These are phyloP conservation scores for Passiflora organensis DNA, from an alignment of 345 rosid genomes.

Conservation along the genomic window DNA sequence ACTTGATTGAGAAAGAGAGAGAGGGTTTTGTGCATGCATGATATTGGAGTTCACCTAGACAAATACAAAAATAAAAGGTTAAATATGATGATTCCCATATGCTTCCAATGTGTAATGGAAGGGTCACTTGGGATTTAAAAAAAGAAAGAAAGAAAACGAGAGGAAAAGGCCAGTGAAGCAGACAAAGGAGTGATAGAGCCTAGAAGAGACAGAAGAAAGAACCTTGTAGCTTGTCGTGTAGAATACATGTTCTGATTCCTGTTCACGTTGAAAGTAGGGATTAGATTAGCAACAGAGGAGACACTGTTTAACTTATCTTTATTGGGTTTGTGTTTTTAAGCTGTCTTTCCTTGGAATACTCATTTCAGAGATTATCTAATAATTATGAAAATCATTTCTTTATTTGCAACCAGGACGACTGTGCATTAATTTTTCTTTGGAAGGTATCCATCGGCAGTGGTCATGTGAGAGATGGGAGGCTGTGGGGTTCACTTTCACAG, in stretches of 20 bases:
- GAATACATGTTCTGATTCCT: constrained; percentile 35
- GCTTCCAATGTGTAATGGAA: neutral
- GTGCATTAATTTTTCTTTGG: neutral
- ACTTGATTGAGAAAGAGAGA: neutral
- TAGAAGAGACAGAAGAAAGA: constrained; percentile 50
- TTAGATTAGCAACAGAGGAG: neutral
- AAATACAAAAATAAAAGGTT: neutral
- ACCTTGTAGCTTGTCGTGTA: constrained; percentile 44
- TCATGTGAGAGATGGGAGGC: constrained; percentile 32
- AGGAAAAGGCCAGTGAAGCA: constrained; percentile 18
- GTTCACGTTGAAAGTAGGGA: constrained; percentile 10
- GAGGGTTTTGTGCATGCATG: constrained; percentile 16
- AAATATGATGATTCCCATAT: neutral
- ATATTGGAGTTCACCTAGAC: no score
- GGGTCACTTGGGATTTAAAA: neutral
- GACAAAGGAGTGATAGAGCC: constrained; percentile 40
- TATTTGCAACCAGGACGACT: constrained; percentile 11
- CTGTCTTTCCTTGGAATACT: constrained; percentile 51
- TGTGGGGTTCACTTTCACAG: constrained; percentile 46
- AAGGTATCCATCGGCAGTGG: constrained; percentile 43
- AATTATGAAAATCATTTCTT: constrained; percentile 10
- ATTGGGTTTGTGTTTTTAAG: constrained; percentile 48
- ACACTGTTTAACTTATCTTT: constrained; percentile 11
- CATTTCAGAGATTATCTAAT: constrained; percentile 15
- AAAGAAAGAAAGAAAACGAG: no score